Evolutionary conservation across 176 grass and related monocot species (phyloP), one percentile per base, ranked within the genome.

Genomic region (Themeda triandra): DNA sequence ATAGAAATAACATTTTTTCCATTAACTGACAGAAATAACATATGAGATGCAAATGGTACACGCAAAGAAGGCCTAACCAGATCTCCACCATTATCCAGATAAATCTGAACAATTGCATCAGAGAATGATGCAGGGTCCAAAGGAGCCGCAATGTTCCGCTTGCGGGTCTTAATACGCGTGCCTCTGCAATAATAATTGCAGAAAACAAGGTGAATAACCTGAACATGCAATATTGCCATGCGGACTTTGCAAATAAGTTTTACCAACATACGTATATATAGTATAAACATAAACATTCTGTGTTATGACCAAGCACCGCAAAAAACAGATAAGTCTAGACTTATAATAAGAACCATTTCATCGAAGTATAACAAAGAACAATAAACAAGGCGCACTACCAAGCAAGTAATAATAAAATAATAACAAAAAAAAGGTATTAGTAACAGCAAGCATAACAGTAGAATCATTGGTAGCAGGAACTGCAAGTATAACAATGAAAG

Each of bases 161-260:
- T 98, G 95, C 95, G 91, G 92, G 95, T 98, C 95, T 93, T 98
- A 88, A 98, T 98, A 92, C 92, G 92, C 89, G 89, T 84, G 79
- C 95, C 92, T 92, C 92, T 98, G 89, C 67, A 87, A 70, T 87
- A 69, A 81, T 70, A 28, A 56, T n/a, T 39, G 9, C 10, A 23
- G 39, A 87, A 77, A 86, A 83, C 29, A 81, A 53, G 30, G 19
- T 58, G 46, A 70, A 75, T 66, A 42, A 69, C 6, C 79, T 41
- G 72, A 69, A 65, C 28, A 76, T 5, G 5, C 24, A 28, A 10
- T 25, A 46, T 24, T 31, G 19, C 17, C 8, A 23, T 27, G 24
- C 24, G 11, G 8, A 62, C 59, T 56, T 8, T 56, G 13, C 53
- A 56, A 62, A 62, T 62, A 12, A 25, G 58, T 12, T 54, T 8